Conservation (phyloP, 257 asterid species). For the Coffea eugenioides region DNA sequence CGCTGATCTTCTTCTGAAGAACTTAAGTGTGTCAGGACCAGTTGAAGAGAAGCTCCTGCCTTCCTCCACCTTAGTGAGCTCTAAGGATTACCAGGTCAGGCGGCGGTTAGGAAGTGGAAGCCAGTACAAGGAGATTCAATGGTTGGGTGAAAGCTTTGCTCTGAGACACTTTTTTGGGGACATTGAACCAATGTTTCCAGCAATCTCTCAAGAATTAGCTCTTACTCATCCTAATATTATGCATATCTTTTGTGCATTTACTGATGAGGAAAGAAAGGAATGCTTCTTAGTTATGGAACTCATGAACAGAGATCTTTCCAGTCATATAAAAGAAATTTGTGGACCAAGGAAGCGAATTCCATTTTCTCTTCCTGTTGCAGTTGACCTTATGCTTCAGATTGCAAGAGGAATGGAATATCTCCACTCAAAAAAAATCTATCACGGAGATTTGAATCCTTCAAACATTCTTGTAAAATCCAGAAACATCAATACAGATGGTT, state of each 20-base stretch:
- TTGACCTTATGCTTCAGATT: constrained; percentile 85
- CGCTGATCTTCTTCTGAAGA: constrained; percentile 55
- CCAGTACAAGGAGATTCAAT: constrained; percentile 77
- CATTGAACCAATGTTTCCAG: constrained; percentile 38
- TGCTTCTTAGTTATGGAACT: constrained; percentile 73
- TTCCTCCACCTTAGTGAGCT: constrained; percentile 39
- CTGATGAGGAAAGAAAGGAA: constrained; percentile 71
- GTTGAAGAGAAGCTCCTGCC: constrained; percentile 42
- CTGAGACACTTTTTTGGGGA: constrained; percentile 62
- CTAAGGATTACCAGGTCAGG: constrained; percentile 73
- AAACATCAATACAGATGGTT: constrained; percentile 45
- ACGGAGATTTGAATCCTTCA: constrained; percentile 70
- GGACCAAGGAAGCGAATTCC: constrained; percentile 72
- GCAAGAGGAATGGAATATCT: constrained; percentile 97
- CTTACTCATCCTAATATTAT: constrained; percentile 79
- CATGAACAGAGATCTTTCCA: constrained; percentile 65
- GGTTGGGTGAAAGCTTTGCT: constrained; percentile 94
- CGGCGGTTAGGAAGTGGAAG: constrained; percentile 69
- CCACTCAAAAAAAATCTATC: constrained; percentile 64
- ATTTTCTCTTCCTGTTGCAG: constrained; percentile 63
- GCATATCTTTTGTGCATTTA: constrained; percentile 62
- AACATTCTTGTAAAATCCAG: constrained; percentile 60
- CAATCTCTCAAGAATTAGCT: constrained; percentile 39
- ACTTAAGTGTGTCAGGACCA: constrained; percentile 30
- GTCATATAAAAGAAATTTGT: constrained; percentile 57